Percentiles rank a stretch among this genome's conserved stretches.
These are phyloP conservation scores for Ormosia emarginata DNA, from an alignment of 306 rosid species.

Conservation along the genomic window DNA sequence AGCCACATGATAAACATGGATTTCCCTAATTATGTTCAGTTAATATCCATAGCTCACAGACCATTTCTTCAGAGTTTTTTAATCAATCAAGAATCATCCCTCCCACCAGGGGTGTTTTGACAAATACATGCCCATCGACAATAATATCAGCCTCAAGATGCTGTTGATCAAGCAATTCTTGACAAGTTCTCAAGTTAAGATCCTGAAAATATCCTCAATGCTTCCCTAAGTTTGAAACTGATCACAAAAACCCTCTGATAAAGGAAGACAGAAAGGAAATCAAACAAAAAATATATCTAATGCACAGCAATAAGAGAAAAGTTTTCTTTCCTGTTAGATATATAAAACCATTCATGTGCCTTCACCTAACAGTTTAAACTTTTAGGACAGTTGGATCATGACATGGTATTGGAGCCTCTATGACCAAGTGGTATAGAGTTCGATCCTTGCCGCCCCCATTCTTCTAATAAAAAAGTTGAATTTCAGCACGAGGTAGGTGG, in stretches of 20 bases:
- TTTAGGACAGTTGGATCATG: background rate
- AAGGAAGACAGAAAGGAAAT: constrained; percentile 30
- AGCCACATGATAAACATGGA: constrained; percentile 5
- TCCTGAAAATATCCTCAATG: constrained; percentile 34
- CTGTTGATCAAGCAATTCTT: constrained; percentile 34
- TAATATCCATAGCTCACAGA: constrained; percentile 17
- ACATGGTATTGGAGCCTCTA: background rate
- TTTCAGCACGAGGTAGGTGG: background rate
- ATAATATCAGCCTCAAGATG: constrained; percentile 32
- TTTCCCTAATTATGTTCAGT: constrained; percentile 1
- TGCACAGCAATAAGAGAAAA: background rate
- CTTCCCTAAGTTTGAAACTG: constrained; percentile 42
- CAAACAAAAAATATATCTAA: constrained; percentile 22
- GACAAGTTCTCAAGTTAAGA: constrained; percentile 27
- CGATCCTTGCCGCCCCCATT: background rate
- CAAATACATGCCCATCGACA: constrained; percentile 24
- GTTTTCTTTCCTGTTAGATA: constrained; percentile 6
- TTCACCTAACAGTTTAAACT: background rate
- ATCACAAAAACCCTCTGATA: constrained; percentile 36
- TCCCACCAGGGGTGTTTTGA: constrained; percentile 15
- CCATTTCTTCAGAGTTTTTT: constrained; percentile 13
- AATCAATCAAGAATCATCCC: constrained; percentile 29
- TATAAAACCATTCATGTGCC: background rate
- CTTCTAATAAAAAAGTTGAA: background rate
- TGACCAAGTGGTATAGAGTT: background rate